Evolutionary conservation across 2,329 filamentous ascomycete genomes (phyloP).

Genomic region (Didymella keratinophila): DNA sequence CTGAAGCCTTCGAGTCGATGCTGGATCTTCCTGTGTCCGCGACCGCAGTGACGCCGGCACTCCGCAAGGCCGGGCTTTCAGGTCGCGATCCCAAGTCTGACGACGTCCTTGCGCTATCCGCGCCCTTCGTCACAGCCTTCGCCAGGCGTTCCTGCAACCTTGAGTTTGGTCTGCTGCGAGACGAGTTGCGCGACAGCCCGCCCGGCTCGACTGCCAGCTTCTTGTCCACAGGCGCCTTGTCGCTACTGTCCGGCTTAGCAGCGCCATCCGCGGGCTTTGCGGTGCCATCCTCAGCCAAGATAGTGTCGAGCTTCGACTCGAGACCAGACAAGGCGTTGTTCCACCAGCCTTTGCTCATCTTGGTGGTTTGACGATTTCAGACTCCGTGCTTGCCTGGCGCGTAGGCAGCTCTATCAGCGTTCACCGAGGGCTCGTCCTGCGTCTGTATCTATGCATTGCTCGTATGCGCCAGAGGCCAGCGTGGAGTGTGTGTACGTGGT

Average conservation of each 20-base stretch:
- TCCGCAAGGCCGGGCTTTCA: conserved; percentile 59
- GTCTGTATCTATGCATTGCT: conserved; percentile 44
- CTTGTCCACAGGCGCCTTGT: conserved; percentile 39
- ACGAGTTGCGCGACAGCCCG: conserved; percentile 66
- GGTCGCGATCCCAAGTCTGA: conserved; percentile 61
- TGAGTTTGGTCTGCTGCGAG: conserved; percentile 74
- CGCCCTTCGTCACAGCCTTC: conserved; percentile 81
- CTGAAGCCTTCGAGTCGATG: conserved; percentile 52
- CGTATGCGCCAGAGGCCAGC: conserved; percentile 40
- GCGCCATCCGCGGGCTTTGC: conserved; percentile 53
- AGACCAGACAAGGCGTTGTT: conserved; percentile 90
- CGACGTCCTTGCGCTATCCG: conserved; percentile 59
- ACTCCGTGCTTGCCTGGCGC: conserved; percentile 4
- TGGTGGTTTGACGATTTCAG: conserved; percentile 2
- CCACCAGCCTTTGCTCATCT: conserved; percentile 46
- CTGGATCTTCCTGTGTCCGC: conserved; percentile 55
- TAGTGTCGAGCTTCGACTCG: conserved; percentile 90
- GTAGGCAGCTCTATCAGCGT: conserved; percentile 26
- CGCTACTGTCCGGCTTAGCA: conserved; percentile 39
- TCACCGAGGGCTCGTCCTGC: conserved; percentile 43
- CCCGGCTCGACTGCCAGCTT: conserved; percentile 45
- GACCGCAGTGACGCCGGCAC: conserved; percentile 23
- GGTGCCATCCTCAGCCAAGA: conserved; percentile 79
- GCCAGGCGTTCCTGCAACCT: conserved; percentile 89
- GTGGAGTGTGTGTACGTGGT: conserved; percentile 32